phyloP scores from a whole-genome alignment of 2,329 filamentous ascomycete genomes.

The Microascus cirrosus region DNA sequence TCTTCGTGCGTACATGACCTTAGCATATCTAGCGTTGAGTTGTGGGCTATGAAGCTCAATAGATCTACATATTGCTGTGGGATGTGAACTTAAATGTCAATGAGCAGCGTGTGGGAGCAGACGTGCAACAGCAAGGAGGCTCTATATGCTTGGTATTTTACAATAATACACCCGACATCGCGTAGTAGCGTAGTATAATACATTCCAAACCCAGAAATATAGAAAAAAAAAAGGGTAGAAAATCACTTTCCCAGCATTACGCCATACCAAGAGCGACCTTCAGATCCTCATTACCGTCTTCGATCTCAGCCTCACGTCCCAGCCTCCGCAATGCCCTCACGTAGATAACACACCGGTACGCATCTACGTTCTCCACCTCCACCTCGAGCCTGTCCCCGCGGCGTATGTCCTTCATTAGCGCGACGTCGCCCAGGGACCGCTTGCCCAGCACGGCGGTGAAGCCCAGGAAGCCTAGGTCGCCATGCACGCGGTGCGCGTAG shows the following conservation, averaged over 20 bases:
- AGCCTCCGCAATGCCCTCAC: conserved; percentile 29
- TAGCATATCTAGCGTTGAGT: no score
- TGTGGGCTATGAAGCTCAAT: no score
- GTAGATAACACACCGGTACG: conserved; percentile 29
- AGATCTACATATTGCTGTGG: no score
- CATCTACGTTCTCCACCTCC: conserved; percentile 40
- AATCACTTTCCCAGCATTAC: neutral
- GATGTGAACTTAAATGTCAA: no score
- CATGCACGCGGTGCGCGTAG: conserved; percentile 20
- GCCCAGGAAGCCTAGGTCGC: conserved; percentile 40
- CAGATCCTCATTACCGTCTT: neutral
- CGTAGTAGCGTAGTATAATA: no score
- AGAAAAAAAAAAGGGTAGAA: neutral
- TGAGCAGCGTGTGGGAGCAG: no score
- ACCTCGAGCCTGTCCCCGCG: conserved; percentile 45
- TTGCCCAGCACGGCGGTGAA: conserved; percentile 28
- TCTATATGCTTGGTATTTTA: no score
- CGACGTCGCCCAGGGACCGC: conserved; percentile 22
- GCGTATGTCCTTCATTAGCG: conserved; percentile 28
- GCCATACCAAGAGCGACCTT: neutral
- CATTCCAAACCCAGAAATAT: no score
- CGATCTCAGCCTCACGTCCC: neutral
- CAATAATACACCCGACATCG: no score
- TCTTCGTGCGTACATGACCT: no score
- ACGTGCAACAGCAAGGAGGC: no score